Evolutionary conservation across 805 yeast species (phyloP), one percentile per base, ranked within the genome.

Genomic region (Kodamaea hsintzibuensis): DNA sequence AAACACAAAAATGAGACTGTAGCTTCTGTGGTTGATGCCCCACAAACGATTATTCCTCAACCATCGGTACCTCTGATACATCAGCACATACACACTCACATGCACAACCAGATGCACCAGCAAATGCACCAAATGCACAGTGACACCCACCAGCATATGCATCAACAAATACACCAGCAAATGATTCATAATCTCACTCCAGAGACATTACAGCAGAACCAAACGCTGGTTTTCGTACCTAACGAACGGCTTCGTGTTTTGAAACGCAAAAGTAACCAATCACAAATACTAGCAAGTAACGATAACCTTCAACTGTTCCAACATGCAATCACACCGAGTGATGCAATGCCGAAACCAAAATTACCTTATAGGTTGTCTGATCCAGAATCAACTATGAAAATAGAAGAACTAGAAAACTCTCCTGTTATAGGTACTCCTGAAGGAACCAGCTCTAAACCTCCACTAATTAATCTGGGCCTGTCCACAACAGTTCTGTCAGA

Each of bases 211-310:
- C 27, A 44, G 19, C 19, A 2, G 44, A 39, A 47, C 18, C 43
- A 47, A 18, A 3, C 18, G n/a, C 47, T 55, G n/a, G 44, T 56
- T 7, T 66, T 67, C 46, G 40, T 66, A 27, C 72, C 72, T 7
- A 59, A 48, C 46, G 71, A 68, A 55, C 52, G 70, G 19, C 49
- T 66, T 30, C 64, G 65, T 50, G 66, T 64, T 2, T 47, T 65
- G 56, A 66, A 59, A 52, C 55, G 62, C 27, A 65, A 64, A 47
- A 48, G 47, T 8, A 60, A 57, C 55, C 57, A 27, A 4, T 47
- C 4, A 49, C 42, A n/a, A 13, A 43, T 27, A 37, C 38, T 13
- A 42, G 33, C 35, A 47, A 47, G 16, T 10, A 44, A 12, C 54
- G 55, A 27, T 42, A 58, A 55, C 17, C 55, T 52, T 42, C 51